Evolutionary conservation across 2,329 filamentous ascomycete genomes (phyloP).

Genomic region (Ophiosphaerella herpotricha): DNA sequence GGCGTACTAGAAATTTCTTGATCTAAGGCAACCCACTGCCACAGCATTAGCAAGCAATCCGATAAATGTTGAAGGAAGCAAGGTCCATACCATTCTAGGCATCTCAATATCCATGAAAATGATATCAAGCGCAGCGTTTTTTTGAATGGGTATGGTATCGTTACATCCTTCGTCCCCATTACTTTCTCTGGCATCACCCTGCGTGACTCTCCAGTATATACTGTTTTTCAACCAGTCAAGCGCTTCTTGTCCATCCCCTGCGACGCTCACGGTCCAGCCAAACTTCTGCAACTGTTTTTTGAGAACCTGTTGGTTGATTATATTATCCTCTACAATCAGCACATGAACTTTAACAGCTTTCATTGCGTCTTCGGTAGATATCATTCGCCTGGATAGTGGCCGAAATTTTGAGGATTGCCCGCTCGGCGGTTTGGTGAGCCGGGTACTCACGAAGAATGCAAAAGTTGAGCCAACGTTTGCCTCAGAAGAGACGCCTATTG

Average conservation of each 20-base stretch:
- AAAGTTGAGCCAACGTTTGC: conserved; percentile 45
- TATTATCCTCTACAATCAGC: conserved; percentile 46
- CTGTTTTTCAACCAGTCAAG: conserved; percentile 42
- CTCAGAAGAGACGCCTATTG: conserved; percentile 48
- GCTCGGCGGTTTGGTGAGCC: conserved; percentile 18
- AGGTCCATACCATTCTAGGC: conserved; percentile 20
- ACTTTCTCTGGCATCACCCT: neutral
- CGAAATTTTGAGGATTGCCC: conserved; percentile 4
- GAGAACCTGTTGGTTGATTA: conserved; percentile 50
- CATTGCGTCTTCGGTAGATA: conserved; percentile 28
- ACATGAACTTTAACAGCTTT: conserved; percentile 25
- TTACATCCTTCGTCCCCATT: neutral
- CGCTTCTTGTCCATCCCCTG: conserved; percentile 46
- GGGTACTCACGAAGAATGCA: conserved; percentile 47
- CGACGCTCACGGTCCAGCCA: conserved; percentile 44
- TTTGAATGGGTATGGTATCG: neutral
- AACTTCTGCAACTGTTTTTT: conserved; percentile 45
- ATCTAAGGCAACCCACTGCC: too few relatives aligned
- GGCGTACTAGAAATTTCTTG: too few relatives aligned
- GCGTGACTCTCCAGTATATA: conserved; percentile 25
- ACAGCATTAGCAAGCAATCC: too few relatives aligned
- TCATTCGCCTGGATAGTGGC: conserved; percentile 8
- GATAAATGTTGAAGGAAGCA: too few relatives aligned
- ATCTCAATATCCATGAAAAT: conserved; percentile 43
- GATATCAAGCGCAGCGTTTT: conserved; percentile 4